phyloP scores from a whole-genome alignment of 352 stramenopile genomes.

The Phytophthora brassicae region DNA sequence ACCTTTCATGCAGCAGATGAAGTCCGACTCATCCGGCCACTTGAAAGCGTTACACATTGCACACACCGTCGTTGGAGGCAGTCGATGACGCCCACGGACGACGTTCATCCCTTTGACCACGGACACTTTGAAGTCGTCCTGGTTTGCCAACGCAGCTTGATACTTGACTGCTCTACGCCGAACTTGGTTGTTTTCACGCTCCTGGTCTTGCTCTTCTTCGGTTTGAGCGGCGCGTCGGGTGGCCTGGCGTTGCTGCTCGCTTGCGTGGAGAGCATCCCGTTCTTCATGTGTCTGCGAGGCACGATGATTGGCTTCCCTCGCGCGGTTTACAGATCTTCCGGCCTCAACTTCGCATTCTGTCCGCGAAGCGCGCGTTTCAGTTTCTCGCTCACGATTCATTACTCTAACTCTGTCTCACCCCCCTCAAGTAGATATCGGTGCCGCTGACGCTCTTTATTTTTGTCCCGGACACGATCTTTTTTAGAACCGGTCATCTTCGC shows the following conservation, averaged over 20 bases:
- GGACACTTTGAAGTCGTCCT: not conserved
- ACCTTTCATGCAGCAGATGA: not conserved
- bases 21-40: not conserved
- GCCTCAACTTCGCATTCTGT: too few relatives aligned
- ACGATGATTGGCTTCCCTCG: too few relatives aligned
- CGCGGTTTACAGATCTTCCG: too few relatives aligned
- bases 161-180: not conserved
- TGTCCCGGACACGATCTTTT: not conserved
- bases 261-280: too few relatives aligned
- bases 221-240: not conserved
- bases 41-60: not conserved
- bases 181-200: not conserved
- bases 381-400: too few relatives aligned
- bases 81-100: not conserved
- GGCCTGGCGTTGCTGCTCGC: too few relatives aligned
- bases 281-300: not conserved
- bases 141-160: not conserved
- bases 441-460: not conserved
- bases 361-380: too few relatives aligned
- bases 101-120: not conserved
- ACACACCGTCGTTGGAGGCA: not conserved
- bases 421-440: too few relatives aligned
- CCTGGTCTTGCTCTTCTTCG: not conserved
- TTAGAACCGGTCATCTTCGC: not conserved
- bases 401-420: too few relatives aligned